Evolutionary conservation across 352 stramenopile species (phyloP), one percentile per base, ranked within the genome.

Genomic region (Phytophthora kernoviae): DNA sequence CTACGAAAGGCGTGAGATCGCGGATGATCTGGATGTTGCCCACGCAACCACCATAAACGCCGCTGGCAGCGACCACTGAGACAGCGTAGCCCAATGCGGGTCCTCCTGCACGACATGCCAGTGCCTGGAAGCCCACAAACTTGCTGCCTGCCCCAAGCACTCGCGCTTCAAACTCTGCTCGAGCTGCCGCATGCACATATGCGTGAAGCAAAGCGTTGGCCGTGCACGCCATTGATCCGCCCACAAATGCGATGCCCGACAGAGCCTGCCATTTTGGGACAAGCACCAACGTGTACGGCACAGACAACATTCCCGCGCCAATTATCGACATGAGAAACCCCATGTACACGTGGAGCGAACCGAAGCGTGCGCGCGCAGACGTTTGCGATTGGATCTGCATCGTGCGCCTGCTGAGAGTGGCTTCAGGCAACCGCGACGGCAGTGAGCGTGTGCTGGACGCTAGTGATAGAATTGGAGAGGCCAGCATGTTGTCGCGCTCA

Each of bases 281-380:
- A 2, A 83, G 54, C 14, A 84, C 39, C 24, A 92, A 82, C 34
- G 79, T 88, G 70, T 87, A 92, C 10, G 83, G 83, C 48, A 92
- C 65, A 2, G 79, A 83, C 26, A 92, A 61, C 75, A 90, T 78
- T 9, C 83, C 83, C 1, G 77, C 79, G 30, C 83, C 83, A n/a
- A 90, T 74, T 52, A 86, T 81, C n/a, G 80, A 87, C 77, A 90
- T 89, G 61, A 92, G 70, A 54, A 92, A 76, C 46, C 74, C 81
- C 51, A 90, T 71, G 62, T 86, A 88, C n/a, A 91, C 78, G 62
- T 88, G 61, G 2, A 66, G 9, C 6, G 21, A 26, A 4, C 42
- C 27, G 22, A 70, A 17, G 8, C 54, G 53, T 20, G 10, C 6
- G 6, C 14, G 46, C 2, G 58, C n/a, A 11, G 60, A 51, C 27